Base-by-base conservation (phyloP, 257 asterid species). In the Henckelia pumila region DNA sequence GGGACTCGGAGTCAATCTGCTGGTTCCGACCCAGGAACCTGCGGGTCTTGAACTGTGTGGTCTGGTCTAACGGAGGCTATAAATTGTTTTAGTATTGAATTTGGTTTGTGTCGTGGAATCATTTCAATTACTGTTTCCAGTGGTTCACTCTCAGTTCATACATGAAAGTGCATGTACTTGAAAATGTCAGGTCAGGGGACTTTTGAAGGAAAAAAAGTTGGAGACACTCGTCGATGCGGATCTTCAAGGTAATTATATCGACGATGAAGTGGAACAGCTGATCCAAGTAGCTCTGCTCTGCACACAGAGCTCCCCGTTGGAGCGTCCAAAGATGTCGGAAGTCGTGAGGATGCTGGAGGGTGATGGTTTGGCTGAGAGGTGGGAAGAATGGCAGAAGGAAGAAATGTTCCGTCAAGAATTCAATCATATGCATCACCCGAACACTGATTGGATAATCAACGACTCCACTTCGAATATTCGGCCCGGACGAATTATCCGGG, bases 371-470 rank as follows among this genome's bases (percentile, higher is more conserved):
- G 95, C 95, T 0, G 96, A 91, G 91, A 83, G 91, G 76, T 91
- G 97, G 97, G 97, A 91, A 59, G 97, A 91, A 67, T 91, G 97
- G 97, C 96, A 91, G 76, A 85, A 85, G 81, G 95, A 86, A 59
- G 97, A 91, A 73, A 78, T 88, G 84, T 82, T 83, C 88, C 76
- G 95, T 4, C 96, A 83, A 56, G 96, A 88, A 44, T 73, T 73
- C 53, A 83, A 59, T 71, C 81, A 80, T 30, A 47, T 68, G 21
- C 88, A 67, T 37, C 76, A 80, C 32, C 82, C 88, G 14, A 72
- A 66, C 69, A 74, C 83, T 14, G 85, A 83, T 33, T 86, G 95
- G 97, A 78, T 88, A 11, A 83, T 88, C 14, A 74, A 78, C 16
- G 93, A 86, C 60, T 86, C 97, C 67, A 88, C 82, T 20, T 79